A percentile compares a stretch with the other conserved stretches of the same genome.
These are phyloP conservation scores for Gossypium anomalum DNA, from an alignment of 345 rosid species.

Conservation along the genomic window DNA sequence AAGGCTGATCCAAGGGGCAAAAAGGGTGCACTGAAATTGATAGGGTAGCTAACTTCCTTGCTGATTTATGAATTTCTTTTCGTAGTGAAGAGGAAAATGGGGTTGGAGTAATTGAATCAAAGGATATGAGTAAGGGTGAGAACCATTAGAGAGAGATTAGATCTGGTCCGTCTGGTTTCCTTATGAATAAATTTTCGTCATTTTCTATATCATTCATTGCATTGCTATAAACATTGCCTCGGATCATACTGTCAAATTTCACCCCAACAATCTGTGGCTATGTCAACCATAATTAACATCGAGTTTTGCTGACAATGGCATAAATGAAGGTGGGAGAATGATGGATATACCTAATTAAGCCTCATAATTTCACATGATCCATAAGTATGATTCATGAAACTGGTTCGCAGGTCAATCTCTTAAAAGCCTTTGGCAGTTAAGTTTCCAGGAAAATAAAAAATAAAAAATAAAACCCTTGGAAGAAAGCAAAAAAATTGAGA, in stretches of 20 bases:
- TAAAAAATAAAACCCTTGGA: not conserved
- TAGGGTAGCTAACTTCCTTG: not conserved
- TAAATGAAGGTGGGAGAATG: too few relatives aligned
- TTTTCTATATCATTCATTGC: not conserved
- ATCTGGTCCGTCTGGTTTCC: not conserved
- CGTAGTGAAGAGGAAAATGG: not conserved
- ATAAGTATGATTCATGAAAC: too few relatives aligned
- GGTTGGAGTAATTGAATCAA: not conserved
- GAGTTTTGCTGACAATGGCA: too few relatives aligned
- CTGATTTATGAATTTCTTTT: not conserved
- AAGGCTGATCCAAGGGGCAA: not conserved
- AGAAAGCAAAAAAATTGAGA: too few relatives aligned
- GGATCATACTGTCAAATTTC: too few relatives aligned
- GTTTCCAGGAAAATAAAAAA: not conserved
- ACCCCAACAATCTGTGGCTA: too few relatives aligned
- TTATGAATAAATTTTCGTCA: not conserved
- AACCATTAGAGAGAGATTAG: not conserved
- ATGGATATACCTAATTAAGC: too few relatives aligned
- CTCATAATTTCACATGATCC: not conserved
- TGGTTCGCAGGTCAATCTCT: too few relatives aligned
- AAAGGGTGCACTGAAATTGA: slow-evolving; percentile 2
- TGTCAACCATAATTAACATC: too few relatives aligned
- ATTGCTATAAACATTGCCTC: not conserved
- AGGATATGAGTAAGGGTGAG: not conserved
- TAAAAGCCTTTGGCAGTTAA: not conserved